Conservation (phyloP, 1,139 yeast genomes). For the Eremothecium gossypii region DNA sequence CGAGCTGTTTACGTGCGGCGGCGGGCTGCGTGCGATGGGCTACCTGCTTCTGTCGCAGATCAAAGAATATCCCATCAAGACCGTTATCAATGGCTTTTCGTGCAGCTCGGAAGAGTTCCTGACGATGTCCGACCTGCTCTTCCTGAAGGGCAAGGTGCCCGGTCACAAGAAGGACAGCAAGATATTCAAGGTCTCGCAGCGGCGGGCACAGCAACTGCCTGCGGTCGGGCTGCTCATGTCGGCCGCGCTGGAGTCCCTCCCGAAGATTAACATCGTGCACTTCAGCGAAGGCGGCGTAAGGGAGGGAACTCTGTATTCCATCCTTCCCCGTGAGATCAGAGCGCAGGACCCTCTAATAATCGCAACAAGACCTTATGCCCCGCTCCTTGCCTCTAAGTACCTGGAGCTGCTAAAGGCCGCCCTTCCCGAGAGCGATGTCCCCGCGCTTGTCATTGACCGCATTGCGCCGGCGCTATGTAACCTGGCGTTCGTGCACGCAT, state of each 20-base stretch:
- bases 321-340: constrained; percentile 44
- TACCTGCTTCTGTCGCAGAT: constrained; percentile 46
- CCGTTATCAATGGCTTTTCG: constrained; percentile 57
- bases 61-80: constrained; percentile 46
- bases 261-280: constrained; percentile 48
- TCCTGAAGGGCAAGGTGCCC: constrained; percentile 37
- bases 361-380: constrained; percentile 58
- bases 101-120: constrained; percentile 43
- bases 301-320: constrained; percentile 58
- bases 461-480: constrained; percentile 60
- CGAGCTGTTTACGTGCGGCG: constrained; percentile 55
- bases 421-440: constrained; percentile 43
- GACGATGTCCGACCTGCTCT: constrained; percentile 39
- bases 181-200: constrained; percentile 50
- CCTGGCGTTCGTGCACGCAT: constrained; percentile 59
- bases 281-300: constrained; percentile 66
- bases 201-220: constrained; percentile 53
- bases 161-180: constrained; percentile 29
- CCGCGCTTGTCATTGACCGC: constrained; percentile 45
- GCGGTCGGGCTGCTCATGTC: constrained; percentile 53
- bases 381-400: constrained; percentile 46
- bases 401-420: constrained; percentile 42
- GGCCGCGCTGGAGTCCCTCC: constrained; percentile 49
- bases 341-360: constrained; percentile 55
- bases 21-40: constrained; percentile 59